A percentile compares a stretch with the other conserved stretches of the same genome.
These are phyloP conservation scores for Cicer bijugum DNA, from an alignment of 306 rosid species.

Conservation along the genomic window DNA sequence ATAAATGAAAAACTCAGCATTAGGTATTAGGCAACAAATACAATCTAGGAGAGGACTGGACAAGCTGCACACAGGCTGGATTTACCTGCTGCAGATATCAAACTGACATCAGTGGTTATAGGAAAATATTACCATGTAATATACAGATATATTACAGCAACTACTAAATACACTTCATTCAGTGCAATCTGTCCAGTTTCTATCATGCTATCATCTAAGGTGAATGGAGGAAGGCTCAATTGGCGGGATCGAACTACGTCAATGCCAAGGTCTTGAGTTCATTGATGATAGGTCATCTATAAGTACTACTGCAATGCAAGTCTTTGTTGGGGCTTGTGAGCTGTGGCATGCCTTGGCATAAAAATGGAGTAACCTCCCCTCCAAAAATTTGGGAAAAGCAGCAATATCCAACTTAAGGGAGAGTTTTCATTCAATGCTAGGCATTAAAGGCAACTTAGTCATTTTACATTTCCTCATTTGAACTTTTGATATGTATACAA, in stretches of 20 bases:
- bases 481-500: constrained; percentile 10
- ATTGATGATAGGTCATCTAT: background rate
- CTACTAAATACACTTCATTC: background rate
- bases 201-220: background rate
- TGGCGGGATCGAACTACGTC: constrained; percentile 3
- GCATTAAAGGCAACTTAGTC: background rate
- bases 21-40: background rate
- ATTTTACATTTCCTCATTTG: background rate
- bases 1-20: background rate
- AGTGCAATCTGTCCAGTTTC: background rate
- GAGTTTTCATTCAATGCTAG: background rate
- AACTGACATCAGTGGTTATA: constrained; percentile 17
- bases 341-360: constrained; percentile 2
- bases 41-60: background rate
- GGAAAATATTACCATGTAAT: background rate
- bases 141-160: background rate
- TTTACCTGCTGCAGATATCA: constrained; percentile 4
- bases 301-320: constrained; percentile 6
- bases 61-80: background rate
- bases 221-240: background rate
- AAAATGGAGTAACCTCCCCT: background rate
- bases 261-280: background rate
- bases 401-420: constrained; percentile 7
- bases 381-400: background rate
- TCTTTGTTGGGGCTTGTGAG: background rate